Evolutionary conservation across 495 filamentous ascomycete genomes (phyloP), one percentile per base, ranked within the genome.

Genomic region (Amphirosellinia nigrospora): DNA sequence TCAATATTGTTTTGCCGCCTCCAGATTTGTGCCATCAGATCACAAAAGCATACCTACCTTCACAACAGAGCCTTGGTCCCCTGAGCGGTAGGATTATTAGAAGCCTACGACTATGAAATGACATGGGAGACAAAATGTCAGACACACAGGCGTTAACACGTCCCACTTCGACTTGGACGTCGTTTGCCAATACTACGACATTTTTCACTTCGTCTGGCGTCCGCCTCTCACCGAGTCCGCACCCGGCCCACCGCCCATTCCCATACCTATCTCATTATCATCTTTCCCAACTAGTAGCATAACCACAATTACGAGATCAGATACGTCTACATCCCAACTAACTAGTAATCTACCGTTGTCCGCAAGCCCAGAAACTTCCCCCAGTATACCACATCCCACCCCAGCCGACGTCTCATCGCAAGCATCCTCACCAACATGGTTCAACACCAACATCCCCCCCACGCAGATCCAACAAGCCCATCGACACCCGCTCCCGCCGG

Each of bases 181-280:
- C 62, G 19, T 65, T 65, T n/a, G n/a, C 11, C 43, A 65, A 65
- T 10, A n/a, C 43, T 26, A 23, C 56, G 36, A 41, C 26, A 21
- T 21, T 26, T 4, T 15, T 8, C 62, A 46, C 39, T 0, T 64
- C 41, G 19, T 34, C 4, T 9, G n/a, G n/a, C n/a, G n/a, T n/a
- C n/a, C n/a, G n/a, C 11, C 34, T 39, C 56, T 39, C 34, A 60
- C 21, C 4, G 36, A 23, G 56, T 26, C 21, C n/a, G 9, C 36
- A 36, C 19, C 30, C 28, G 7, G 30, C 4, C 30, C 53, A 7
- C 53, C 32, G 30, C 13, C 11, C 1, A 36, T 32, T 36, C 60
- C 41, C 21, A 64, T 39, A 48, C 3, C 60, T 15, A 39, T 52
- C 46, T 52, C 45, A 36, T 65, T 23, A 13, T 53, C 62, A 45